These are phyloP conservation scores for Phytopythium litorale DNA, from an alignment of 352 stramenopile genomes.

Conservation along the genomic window DNA sequence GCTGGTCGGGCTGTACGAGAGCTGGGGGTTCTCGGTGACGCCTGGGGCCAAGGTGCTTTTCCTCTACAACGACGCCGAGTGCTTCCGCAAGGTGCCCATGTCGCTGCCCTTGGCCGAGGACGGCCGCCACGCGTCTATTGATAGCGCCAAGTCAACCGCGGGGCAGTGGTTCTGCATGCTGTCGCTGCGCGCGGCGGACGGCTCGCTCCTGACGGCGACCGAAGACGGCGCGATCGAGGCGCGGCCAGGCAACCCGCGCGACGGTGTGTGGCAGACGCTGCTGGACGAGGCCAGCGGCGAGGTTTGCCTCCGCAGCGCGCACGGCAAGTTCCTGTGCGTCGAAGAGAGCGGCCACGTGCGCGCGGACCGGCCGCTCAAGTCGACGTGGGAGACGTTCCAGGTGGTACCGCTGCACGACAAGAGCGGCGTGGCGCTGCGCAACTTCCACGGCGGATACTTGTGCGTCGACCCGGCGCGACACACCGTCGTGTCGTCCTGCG, in stretches of 20 bases:
- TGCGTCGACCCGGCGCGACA: conserved; percentile 48
- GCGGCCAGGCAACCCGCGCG: conserved; percentile 10
- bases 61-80: conserved; percentile 83
- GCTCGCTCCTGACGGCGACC: conserved; percentile 59
- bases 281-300: conserved; percentile 39
- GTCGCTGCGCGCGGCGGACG: conserved; percentile 53
- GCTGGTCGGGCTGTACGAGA: conserved; percentile 66
- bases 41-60: conserved; percentile 64
- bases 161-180: conserved; percentile 80
- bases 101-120: conserved; percentile 31
- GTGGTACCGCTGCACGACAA: conserved; percentile 53
- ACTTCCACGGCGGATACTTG: conserved; percentile 78
- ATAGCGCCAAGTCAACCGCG: conserved; percentile 26
- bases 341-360: conserved; percentile 69
- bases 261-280: conserved; percentile 71
- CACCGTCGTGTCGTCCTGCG: conserved; percentile 34
- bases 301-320: conserved; percentile 67
- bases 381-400: conserved; percentile 88
- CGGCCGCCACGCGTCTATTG: conserved; percentile 35
- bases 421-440: conserved; percentile 58
- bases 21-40: conserved; percentile 61
- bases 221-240: conserved; percentile 63
- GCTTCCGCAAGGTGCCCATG: conserved; percentile 85
- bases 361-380: conserved; percentile 67
- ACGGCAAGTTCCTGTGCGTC: conserved; percentile 85